Base-by-base conservation (phyloP, 2,329 filamentous ascomycete species). In the Penicillium sp. region DNA sequence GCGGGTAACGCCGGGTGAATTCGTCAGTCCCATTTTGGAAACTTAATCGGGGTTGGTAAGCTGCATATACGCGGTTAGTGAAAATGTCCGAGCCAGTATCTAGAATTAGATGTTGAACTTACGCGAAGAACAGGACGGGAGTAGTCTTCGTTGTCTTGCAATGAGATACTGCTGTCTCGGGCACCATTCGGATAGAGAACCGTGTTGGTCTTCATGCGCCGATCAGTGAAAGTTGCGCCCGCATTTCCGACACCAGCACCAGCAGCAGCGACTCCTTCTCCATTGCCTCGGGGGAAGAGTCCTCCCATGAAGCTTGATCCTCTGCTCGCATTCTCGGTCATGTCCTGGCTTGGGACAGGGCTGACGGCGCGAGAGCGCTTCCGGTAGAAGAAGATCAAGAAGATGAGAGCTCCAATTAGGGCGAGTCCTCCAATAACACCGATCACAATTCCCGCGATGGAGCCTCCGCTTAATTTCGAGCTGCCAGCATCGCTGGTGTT, bases 141-240 rank as follows among this genome's bases (percentile, higher is more conserved):
- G 63, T 79, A 79, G 58, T 79, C 76, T 61, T 77, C 74, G 52
- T 78, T 74, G 56, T 79, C 76, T 56, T 77, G 75, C 18, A 79
- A 70, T 16, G 76, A 78, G 16, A 77, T 66, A 55, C 72, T 75
- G 61, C 76, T 78, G 41, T 72, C 65, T 32, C 74, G 74, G 45
- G 68, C 63, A 50, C 74, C 74, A 47, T 75, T 69, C 13, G 70
- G 67, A 58, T 75, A 76, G 49, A 78, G 68, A 23, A 69, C 60
- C 7, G 71, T 68, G 55, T 72, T 72, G 42, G 74, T 72, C 55
- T 77, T 78, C 68, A 79, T 65, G 53, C 76, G 73, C 57, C 72
- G 72, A 57, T 79, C 76, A 36, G 72, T 78, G 47, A 74, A 76
- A 13, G 67, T 69, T 65, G 65, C 47, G 23, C 29, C 47, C 67